Percentiles rank a stretch among this genome's conserved stretches.
phyloP scores from a whole-genome alignment of 83 land plant species.

The Picea engelmannii region DNA sequence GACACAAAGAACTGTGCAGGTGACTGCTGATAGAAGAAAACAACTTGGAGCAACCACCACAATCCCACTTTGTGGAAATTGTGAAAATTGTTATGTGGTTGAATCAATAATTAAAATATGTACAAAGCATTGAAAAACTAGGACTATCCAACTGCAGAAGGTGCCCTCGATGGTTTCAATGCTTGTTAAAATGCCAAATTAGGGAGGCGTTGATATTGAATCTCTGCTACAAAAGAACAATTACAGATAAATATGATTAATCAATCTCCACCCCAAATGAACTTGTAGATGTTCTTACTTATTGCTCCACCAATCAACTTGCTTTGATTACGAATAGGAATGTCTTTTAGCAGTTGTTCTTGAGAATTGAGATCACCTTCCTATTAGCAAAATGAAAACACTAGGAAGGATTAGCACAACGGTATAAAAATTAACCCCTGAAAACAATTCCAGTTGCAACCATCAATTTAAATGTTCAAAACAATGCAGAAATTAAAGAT shows the following conservation, averaged over 20 bases:
- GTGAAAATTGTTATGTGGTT: too few relatives aligned
- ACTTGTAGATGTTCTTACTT: constrained; percentile 31
- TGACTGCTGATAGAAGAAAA: too few relatives aligned
- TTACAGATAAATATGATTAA: background rate
- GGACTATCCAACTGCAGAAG: background rate
- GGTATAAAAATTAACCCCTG: too few relatives aligned
- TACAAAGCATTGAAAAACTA: background rate
- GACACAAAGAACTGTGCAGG: too few relatives aligned
- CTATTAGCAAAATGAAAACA: constrained; percentile 1
- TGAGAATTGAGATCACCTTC: constrained; percentile 30
- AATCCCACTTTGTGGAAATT: too few relatives aligned
- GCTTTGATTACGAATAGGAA: constrained; percentile 29
- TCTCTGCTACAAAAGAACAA: background rate
- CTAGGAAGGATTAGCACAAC: too few relatives aligned
- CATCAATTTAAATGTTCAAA: too few relatives aligned
- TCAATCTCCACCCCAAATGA: constrained; percentile 25
- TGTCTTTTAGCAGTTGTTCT: constrained; percentile 21
- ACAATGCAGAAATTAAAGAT: too few relatives aligned
- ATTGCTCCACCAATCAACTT: constrained; percentile 21
- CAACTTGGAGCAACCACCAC: too few relatives aligned
- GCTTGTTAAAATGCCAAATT: background rate
- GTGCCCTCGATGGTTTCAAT: background rate
- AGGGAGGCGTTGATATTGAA: background rate
- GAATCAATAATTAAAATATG: too few relatives aligned
- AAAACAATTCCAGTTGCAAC: too few relatives aligned